These are phyloP conservation scores for Yamadazyma sp. DNA, from an alignment of 1,139 yeast species.

Conservation along the genomic window DNA sequence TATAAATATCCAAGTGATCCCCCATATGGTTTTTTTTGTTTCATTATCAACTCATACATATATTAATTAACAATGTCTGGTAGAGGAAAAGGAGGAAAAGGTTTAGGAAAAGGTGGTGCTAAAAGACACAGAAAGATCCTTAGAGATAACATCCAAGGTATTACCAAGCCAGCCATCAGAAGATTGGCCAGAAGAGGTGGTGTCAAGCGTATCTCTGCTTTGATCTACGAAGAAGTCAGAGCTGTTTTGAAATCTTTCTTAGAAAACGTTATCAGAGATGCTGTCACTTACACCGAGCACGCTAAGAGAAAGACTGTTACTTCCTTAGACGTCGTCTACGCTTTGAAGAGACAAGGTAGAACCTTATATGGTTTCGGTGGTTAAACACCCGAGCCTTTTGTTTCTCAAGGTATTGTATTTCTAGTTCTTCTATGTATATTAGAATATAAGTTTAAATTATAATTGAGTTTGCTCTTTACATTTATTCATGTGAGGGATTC, in stretches of 20 bases:
- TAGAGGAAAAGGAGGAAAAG: constrained; percentile 99
- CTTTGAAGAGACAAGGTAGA: constrained; percentile 93
- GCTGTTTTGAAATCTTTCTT: constrained; percentile 94
- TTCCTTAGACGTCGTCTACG: constrained; percentile 23
- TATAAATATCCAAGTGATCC: constrained; percentile 10
- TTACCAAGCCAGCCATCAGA: constrained; percentile 99
- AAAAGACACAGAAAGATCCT: constrained; percentile 99
- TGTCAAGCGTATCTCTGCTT: constrained; percentile 99
- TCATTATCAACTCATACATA: constrained; percentile 8
- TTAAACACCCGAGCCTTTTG: constrained; percentile 41
- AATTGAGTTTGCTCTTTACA: neutral
- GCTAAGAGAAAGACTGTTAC: constrained; percentile 94
- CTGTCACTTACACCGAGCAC: constrained; percentile 99
- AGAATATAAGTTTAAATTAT: constrained; percentile 13
- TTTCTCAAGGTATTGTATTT: constrained; percentile 10
- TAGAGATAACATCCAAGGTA: constrained; percentile 99
- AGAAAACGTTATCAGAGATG: constrained; percentile 97
- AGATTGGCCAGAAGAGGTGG: constrained; percentile 99
- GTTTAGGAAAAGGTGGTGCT: constrained; percentile 99
- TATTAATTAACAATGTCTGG: constrained; percentile 75
- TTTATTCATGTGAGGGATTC: constrained; percentile 1
- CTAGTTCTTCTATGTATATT: constrained; percentile 18
- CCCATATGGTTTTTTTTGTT: constrained; percentile 1
- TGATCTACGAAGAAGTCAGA: constrained; percentile 98
- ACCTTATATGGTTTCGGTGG: constrained; percentile 99